Evolutionary conservation across 2,329 filamentous ascomycete genomes (phyloP).

Genomic region (Lasiodiplodia sp.): DNA sequence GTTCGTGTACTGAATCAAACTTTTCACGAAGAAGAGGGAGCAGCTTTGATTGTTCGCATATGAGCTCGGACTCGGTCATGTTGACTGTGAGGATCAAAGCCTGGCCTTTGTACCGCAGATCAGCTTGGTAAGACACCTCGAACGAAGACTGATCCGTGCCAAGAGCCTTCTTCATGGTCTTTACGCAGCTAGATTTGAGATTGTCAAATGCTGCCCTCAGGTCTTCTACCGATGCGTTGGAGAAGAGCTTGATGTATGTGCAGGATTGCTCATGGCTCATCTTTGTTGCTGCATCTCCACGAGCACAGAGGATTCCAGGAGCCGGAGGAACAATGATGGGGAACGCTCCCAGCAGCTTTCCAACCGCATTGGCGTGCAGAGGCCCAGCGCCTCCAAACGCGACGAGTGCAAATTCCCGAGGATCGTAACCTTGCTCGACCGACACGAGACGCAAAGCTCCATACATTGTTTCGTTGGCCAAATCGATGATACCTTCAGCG

Average conservation of each 20-base stretch:
- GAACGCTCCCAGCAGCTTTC: slow-evolving; percentile 58
- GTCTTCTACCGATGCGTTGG: slow-evolving; percentile 45
- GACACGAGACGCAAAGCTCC: slow-evolving; percentile 60
- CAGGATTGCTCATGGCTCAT: slow-evolving; percentile 57
- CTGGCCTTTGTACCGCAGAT: slow-evolving; percentile 59
- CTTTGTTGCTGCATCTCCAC: slow-evolving; percentile 59
- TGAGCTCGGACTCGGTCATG: slow-evolving; percentile 19
- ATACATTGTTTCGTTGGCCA: slow-evolving; percentile 62
- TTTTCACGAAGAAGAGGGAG: slow-evolving; percentile 45
- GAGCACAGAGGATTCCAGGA: slow-evolving; percentile 59
- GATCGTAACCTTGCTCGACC: slow-evolving; percentile 61
- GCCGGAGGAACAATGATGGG: slow-evolving; percentile 62
- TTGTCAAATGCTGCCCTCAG: slow-evolving; percentile 43
- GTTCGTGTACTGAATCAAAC: slow-evolving; percentile 53
- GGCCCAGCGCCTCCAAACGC: slow-evolving; percentile 61
- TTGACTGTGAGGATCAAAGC: slow-evolving; percentile 48
- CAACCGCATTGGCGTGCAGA: slow-evolving; percentile 59
- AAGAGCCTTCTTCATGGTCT: slow-evolving; percentile 50
- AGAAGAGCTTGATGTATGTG: slow-evolving; percentile 55
- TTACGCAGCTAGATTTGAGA: slow-evolving; percentile 48
- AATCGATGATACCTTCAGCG: slow-evolving; percentile 58
- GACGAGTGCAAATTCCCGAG: slow-evolving; percentile 59
- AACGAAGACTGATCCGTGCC: slow-evolving; percentile 42
- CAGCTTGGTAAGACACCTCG: slow-evolving; percentile 50
- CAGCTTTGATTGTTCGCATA: slow-evolving; percentile 42